Percentiles rank a stretch among this genome's conserved stretches.
Conservation (phyloP, 83 land plant species). For the Diphasiastrum complanatum region DNA sequence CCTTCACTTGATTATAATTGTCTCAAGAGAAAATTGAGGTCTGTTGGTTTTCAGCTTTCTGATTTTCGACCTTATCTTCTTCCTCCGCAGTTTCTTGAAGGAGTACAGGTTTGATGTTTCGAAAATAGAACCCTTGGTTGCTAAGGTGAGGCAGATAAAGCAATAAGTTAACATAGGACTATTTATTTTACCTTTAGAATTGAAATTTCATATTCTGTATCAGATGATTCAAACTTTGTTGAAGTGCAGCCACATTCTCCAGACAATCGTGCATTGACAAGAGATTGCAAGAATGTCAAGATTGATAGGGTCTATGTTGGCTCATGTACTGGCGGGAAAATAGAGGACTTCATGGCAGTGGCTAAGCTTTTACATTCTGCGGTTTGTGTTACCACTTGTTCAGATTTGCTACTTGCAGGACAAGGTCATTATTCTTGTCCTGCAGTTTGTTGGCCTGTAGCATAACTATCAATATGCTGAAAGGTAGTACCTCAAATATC, state of each 20-base stretch:
- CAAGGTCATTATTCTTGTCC: too few species aligned
- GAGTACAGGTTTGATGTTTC: conserved; percentile 88
- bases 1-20: too few species aligned
- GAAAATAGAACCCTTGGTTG: conserved; percentile 88
- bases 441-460: too few species aligned
- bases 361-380: conserved; percentile 68
- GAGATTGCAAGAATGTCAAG: conserved; percentile 93
- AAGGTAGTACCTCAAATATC: too few species aligned
- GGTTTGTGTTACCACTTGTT: conserved; percentile 30
- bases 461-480: too few species aligned
- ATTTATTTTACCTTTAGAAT: background rate
- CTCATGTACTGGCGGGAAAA: conserved; percentile 95
- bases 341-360: conserved; percentile 88
- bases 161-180: too few species aligned
- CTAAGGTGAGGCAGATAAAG: conserved; percentile 64
- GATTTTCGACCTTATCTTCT: background rate
- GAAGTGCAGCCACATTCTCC: conserved; percentile 99
- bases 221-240: background rate
- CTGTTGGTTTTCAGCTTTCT: too few species aligned
- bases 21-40: too few species aligned
- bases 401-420: too few species aligned
- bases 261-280: conserved; percentile 84
- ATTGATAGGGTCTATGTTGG: conserved; percentile 95
- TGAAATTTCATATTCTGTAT: background rate
- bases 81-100: conserved; percentile 45